A percentile compares a stretch with the other conserved stretches of the same genome.
Evolutionary conservation across 2,329 filamentous ascomycete genomes (phyloP).

Genomic region (Pochonia chlamydosporia): DNA sequence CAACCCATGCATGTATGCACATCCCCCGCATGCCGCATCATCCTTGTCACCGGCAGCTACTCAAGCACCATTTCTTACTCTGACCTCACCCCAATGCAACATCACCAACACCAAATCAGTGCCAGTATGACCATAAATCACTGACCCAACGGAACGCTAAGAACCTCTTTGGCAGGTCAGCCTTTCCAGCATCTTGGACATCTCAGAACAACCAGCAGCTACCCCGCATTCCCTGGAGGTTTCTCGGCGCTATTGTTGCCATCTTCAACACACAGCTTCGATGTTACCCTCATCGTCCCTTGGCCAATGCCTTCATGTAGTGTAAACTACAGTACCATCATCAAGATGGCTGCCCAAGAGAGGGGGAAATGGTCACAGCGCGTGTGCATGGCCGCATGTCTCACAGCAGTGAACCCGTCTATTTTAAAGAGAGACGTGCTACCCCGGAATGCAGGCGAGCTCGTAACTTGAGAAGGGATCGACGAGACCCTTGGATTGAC

Average conservation of each 20-base stretch:
- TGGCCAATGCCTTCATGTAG: no score
- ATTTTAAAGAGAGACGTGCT: neutral
- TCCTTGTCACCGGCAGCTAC: neutral
- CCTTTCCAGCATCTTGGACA: neutral
- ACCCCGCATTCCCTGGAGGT: constrained; percentile 2
- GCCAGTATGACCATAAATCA: no score
- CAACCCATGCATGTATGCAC: no score
- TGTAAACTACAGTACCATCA: neutral
- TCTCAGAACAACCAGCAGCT: neutral
- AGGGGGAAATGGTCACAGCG: neutral
- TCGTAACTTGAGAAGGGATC: neutral
- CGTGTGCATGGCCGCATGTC: neutral
- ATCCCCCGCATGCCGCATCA: neutral
- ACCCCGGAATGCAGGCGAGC: neutral
- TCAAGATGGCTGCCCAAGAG: neutral
- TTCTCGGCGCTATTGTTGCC: neutral
- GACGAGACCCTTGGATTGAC: neutral
- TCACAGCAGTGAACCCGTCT: neutral
- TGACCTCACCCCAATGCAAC: neutral
- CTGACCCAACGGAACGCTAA: neutral
- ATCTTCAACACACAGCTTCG: neutral
- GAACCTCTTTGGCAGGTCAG: neutral
- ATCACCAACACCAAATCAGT: neutral
- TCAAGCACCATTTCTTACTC: neutral
- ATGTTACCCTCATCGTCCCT: no score